Conservation (phyloP, 164 flowering plant species). For the Vitis cinerea region DNA sequence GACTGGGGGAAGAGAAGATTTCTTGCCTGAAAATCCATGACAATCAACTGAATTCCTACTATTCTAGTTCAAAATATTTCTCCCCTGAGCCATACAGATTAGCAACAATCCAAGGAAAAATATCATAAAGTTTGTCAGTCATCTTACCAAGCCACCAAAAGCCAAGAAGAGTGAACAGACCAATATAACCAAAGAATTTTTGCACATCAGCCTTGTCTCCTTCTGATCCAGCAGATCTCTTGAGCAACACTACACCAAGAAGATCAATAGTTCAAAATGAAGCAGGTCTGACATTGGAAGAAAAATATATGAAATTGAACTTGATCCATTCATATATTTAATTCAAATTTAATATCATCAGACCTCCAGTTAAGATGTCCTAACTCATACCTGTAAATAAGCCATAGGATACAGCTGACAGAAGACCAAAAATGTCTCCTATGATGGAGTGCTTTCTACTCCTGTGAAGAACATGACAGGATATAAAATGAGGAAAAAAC, state of each 20-base stretch:
- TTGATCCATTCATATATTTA: not conserved
- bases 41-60: not conserved
- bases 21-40: not conserved
- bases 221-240: constrained; percentile 52
- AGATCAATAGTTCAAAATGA: not conserved
- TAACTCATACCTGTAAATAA: constrained; percentile 46
- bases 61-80: not conserved
- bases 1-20: too few species aligned
- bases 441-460: constrained; percentile 36
- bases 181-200: constrained; percentile 61
- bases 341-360: constrained; percentile 2
- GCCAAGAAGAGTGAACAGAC: constrained; percentile 54
- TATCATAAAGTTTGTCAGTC: not conserved
- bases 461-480: constrained; percentile 23
- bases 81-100: not conserved
- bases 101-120: not conserved
- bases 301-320: not conserved
- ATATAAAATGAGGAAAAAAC: not conserved
- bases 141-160: constrained; percentile 74
- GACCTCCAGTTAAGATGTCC: not conserved
- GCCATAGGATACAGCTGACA: constrained; percentile 51
- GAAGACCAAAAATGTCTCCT: constrained; percentile 57
- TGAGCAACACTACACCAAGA: constrained; percentile 49
- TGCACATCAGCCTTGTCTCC: constrained; percentile 61
- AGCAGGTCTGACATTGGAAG: not conserved